phyloP scores from a whole-genome alignment of 805 yeast genomes.

The Metschnikowia henanensis region DNA sequence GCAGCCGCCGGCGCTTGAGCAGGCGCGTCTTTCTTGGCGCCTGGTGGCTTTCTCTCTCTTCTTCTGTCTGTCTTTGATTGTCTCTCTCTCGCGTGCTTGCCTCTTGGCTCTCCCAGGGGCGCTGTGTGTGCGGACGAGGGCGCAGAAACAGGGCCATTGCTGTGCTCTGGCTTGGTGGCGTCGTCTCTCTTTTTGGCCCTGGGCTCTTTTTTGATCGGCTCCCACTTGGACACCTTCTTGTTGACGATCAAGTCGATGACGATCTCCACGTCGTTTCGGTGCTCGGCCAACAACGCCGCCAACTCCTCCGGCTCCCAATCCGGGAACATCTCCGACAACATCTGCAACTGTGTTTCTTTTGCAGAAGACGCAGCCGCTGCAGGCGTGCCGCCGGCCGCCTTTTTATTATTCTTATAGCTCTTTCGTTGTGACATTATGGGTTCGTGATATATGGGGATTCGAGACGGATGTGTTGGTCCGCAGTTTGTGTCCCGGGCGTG shows the following conservation, averaged over 20 bases:
- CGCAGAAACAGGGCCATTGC: slow-evolving; percentile 1
- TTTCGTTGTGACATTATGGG: slow-evolving; percentile 21
- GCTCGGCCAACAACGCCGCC: slow-evolving; percentile 70
- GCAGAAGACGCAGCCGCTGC: slow-evolving; percentile 11
- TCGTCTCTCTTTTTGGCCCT: slow-evolving; percentile 43
- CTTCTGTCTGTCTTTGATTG: slow-evolving; percentile 16
- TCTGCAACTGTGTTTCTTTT: slow-evolving; percentile 37
- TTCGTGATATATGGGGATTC: slow-evolving; percentile 4
- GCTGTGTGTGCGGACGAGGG: slow-evolving; percentile 3
- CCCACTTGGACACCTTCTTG: slow-evolving; percentile 92
- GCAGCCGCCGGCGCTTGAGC: slow-evolving; percentile 14
- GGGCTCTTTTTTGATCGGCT: slow-evolving; percentile 77
- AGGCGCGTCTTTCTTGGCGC: slow-evolving; percentile 18
- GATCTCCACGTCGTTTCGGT: slow-evolving; percentile 67
- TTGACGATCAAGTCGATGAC: slow-evolving; percentile 87
- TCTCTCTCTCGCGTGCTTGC: slow-evolving; percentile 15
- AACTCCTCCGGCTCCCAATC: slow-evolving; percentile 93
- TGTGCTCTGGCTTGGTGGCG: slow-evolving; percentile 10
- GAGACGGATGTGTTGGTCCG: not conserved
- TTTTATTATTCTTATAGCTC: slow-evolving; percentile 15
- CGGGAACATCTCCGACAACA: slow-evolving; percentile 85
- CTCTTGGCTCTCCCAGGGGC: slow-evolving; percentile 6
- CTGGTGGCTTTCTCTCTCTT: slow-evolving; percentile 15
- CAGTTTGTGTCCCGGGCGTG: not conserved
- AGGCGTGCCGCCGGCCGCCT: slow-evolving; percentile 11